Base-by-base conservation (phyloP, 1,284 basidiomycete genomes). In the Xanthoconium separans region DNA sequence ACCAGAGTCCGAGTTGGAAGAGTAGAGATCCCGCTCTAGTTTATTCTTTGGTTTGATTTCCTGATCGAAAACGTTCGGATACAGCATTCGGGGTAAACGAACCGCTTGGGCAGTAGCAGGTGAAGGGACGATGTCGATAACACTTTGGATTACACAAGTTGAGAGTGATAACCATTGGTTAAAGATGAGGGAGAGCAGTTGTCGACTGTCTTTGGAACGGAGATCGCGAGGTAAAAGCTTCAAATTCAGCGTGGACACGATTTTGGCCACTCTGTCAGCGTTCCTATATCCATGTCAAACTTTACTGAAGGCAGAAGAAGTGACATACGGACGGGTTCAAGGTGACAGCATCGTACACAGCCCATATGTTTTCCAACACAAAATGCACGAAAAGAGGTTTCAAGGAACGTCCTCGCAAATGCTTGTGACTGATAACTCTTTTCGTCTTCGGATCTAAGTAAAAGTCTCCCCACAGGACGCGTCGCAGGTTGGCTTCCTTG, bases 381-480 rank as follows among this genome's bases (percentile, higher is more conserved):
- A 99, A 98, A 73, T 98, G 95, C 6, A 98, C 97, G 68, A 99
- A 99, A 47, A 99, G 80, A n/a, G 95, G 94, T 75, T 98, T 99
- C 65, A 99, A 75, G 31, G 82, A 79, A 24, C 94, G 83, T 18
- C 93, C 93, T 58, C 84, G 85, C 53, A 96, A 80, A 71, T 95
- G 91, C 73, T 96, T 97, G 68, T 94, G 80, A 60, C 89, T 91
- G 65, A 99, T 88, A 22, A 98, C 91, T 57, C 87, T 83, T 75
- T 98, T 99, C 47, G 91, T 90, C 77, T 98, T 99, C 0, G 96
- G 93, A 70, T 99, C 97, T 53, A 99, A 80, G 75, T 91, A 99
- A 72, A 89, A 99, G 71, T 99, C 95, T 1, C 97, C 97, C 97
- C 97, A 99, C 2, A 99, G 77, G 8, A 95, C 93, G 53, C 85